Conservation (phyloP, 2,329 filamentous ascomycete species). For the Venturiaceae sp. region DNA sequence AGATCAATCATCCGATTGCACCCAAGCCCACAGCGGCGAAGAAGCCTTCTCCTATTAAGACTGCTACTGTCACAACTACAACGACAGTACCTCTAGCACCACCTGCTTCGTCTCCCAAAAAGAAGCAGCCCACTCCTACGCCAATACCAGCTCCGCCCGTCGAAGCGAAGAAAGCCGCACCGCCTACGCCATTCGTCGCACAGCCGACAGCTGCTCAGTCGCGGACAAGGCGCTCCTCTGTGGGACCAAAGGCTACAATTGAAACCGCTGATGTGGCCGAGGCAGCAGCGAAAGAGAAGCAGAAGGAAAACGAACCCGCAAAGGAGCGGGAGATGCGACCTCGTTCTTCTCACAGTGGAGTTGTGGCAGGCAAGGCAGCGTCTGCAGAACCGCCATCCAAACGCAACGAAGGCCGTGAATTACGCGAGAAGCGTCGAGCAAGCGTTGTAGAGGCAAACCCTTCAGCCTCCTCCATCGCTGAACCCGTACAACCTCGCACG, state of each 20-base stretch:
- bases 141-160: conserved; percentile 9
- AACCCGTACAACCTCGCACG: conserved; percentile 24
- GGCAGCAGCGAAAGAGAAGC: conserved; percentile 8
- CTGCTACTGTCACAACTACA: conserved; percentile 16
- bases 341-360: conserved; percentile 19
- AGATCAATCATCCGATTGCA: conserved; percentile 5
- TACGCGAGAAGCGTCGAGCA: conserved; percentile 31
- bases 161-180: conserved; percentile 8
- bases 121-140: conserved; percentile 8
- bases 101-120: conserved; percentile 22
- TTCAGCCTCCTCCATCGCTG: conserved; percentile 17
- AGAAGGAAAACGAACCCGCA: neutral
- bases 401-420: conserved; percentile 22
- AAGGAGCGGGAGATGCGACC: conserved; percentile 12
- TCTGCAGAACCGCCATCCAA: conserved; percentile 35
- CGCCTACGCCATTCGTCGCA: conserved; percentile 15
- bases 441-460: conserved; percentile 27
- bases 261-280: neutral
- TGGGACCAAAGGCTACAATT: neutral
- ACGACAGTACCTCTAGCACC: conserved; percentile 34
- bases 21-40: conserved; percentile 20
- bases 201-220: conserved; percentile 22
- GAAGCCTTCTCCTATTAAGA: conserved; percentile 15
- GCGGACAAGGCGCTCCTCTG: conserved; percentile 14
- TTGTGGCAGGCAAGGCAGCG: conserved; percentile 28